A percentile compares a stretch with the other conserved stretches of the same genome.
phyloP scores from a whole-genome alignment of 2,329 filamentous ascomycete species.

The Colletotrichum sp. region DNA sequence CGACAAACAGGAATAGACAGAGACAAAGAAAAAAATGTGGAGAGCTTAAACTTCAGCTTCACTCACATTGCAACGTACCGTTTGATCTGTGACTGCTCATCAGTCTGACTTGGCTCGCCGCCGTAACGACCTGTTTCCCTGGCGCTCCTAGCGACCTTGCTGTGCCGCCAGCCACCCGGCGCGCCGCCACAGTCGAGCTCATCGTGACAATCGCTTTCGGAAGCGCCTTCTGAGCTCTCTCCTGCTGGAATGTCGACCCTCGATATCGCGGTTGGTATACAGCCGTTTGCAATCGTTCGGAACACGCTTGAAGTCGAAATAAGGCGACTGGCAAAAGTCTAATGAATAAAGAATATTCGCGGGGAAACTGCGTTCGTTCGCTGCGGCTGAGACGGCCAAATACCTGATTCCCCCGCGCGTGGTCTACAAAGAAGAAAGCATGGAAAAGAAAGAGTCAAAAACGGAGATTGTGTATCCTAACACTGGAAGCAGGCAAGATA shows the following conservation, averaged over 20 bases:
- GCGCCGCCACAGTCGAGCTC: conserved; percentile 27
- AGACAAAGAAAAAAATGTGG: neutral
- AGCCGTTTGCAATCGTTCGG: neutral
- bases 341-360: neutral
- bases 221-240: neutral
- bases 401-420: neutral
- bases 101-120: conserved; percentile 4
- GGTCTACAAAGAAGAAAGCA: neutral
- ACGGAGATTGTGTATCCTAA: neutral
- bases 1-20: neutral
- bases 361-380: neutral
- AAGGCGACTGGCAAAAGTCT: neutral
- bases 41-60: neutral
- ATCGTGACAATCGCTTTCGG: conserved; percentile 10
- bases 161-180: neutral
- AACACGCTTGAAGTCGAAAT: neutral
- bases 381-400: neutral
- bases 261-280: neutral
- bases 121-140: neutral
- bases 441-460: neutral
- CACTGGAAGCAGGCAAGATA: neutral
- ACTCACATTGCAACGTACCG: conserved; percentile 1
- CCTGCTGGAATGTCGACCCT: neutral
- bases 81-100: conserved; percentile 12
- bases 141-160: conserved; percentile 1